Percentiles rank a stretch among this genome's conserved stretches.
phyloP scores from a whole-genome alignment of 2,329 filamentous ascomycete species.

The Hymenoscyphus occultus region DNA sequence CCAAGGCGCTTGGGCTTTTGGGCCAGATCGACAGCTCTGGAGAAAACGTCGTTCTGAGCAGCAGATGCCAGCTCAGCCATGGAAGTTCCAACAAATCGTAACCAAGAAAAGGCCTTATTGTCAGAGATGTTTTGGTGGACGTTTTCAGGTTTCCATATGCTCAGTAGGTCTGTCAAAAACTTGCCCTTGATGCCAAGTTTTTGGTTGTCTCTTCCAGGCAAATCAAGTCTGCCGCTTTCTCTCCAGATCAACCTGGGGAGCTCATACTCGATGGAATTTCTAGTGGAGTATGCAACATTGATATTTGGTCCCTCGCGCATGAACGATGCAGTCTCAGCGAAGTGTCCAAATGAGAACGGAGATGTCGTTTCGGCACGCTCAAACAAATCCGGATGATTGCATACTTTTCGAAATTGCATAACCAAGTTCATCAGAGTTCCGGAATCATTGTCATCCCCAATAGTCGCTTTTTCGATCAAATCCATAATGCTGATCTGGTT shows the following conservation, averaged over 20 bases:
- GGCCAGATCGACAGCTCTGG: conserved; percentile 64
- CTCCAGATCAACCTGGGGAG: conserved; percentile 79
- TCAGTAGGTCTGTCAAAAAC: conserved; percentile 78
- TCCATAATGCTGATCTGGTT: conserved; percentile 99
- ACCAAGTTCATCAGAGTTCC: conserved; percentile 98
- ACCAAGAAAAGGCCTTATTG: conserved; percentile 76
- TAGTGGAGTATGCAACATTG: conserved; percentile 80
- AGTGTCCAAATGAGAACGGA: conserved; percentile 78
- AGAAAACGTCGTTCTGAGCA: conserved; percentile 68
- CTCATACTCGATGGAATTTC: conserved; percentile 80
- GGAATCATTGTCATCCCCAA: conserved; percentile 91
- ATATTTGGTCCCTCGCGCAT: conserved; percentile 81
- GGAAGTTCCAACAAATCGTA: conserved; percentile 80
- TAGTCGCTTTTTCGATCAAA: conserved; percentile 92
- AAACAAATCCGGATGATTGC: conserved; percentile 96
- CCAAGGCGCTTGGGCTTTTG: conserved; percentile 58
- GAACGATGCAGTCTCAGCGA: conserved; percentile 94
- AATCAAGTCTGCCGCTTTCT: conserved; percentile 72
- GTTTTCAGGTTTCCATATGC: conserved; percentile 82
- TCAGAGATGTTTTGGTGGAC: conserved; percentile 61
- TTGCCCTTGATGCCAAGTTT: conserved; percentile 77
- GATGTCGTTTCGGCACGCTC: conserved; percentile 90
- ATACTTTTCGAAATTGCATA: conserved; percentile 99
- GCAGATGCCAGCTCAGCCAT: conserved; percentile 67
- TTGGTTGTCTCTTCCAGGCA: conserved; percentile 69